A percentile compares a stretch with the other conserved stretches of the same genome.
Evolutionary conservation across 2,329 filamentous ascomycete species (phyloP).

Genomic region (Apiospora pterosperma): DNA sequence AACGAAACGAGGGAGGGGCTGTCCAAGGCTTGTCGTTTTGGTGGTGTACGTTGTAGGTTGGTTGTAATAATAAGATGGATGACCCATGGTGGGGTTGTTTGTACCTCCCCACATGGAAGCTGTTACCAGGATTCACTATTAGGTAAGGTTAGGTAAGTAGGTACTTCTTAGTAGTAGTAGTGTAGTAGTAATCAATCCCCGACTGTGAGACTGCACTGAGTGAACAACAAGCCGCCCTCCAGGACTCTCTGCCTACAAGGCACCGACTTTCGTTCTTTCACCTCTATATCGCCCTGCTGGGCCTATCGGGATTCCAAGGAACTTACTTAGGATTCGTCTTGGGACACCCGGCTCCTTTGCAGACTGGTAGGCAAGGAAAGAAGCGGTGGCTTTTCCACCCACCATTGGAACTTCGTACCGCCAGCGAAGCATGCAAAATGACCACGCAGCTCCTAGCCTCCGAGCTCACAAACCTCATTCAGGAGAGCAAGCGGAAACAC

Average conservation of each 20-base stretch:
- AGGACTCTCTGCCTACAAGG: no score
- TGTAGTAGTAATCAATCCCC: no score
- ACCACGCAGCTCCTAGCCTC: slow-evolving; percentile 85
- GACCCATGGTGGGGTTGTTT: no score
- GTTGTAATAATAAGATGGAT: no score
- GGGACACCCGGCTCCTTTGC: not conserved
- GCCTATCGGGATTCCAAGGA: not conserved
- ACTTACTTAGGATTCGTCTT: not conserved
- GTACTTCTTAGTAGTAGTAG: no score
- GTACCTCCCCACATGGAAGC: no score
- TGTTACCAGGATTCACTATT: not conserved
- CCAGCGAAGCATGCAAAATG: slow-evolving; percentile 54
- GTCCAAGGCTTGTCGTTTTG: no score
- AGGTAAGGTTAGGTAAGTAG: no score
- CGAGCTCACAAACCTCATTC: slow-evolving; percentile 85
- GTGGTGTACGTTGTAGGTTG: no score
- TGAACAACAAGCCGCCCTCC: not conserved
- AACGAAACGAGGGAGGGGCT: no score
- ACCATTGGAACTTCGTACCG: not conserved
- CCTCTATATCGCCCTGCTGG: not conserved
- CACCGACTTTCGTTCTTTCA: not conserved
- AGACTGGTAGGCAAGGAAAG: not conserved
- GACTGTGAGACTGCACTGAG: not conserved
- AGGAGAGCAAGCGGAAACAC: slow-evolving; percentile 95
- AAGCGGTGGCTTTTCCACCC: not conserved